Evolutionary conservation across 495 filamentous ascomycete genomes (phyloP).

Genomic region (Penicillium fimorum): DNA sequence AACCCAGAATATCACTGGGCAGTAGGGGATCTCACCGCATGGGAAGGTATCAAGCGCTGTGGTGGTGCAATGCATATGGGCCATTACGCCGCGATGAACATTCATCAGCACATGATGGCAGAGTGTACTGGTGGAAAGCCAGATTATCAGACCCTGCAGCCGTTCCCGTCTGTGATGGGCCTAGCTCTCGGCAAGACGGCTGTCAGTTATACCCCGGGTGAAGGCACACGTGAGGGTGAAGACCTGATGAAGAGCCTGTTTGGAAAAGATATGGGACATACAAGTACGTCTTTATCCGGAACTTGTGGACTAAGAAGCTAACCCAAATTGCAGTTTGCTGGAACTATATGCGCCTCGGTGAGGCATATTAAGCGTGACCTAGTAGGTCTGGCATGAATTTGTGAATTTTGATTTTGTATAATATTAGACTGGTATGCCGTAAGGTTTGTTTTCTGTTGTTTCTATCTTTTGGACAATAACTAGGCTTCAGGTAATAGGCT

Average conservation of each 20-base stretch:
- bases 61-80: constrained; percentile 69
- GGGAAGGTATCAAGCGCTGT: constrained; percentile 70
- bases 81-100: constrained; percentile 56
- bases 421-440: no score
- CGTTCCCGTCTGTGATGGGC: constrained; percentile 62
- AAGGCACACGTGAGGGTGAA: constrained; percentile 53
- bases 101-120: constrained; percentile 56
- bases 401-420: not conserved
- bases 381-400: not conserved
- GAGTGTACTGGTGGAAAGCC: constrained; percentile 35
- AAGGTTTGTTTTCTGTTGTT: no score
- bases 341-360: constrained; percentile 53
- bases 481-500: no score
- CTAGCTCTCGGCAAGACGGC: constrained; percentile 65
- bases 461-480: no score
- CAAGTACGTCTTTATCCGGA: constrained; percentile 30
- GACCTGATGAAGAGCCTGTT: constrained; percentile 61
- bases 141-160: constrained; percentile 42
- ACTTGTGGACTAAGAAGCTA: constrained; percentile 10
- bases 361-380: constrained; percentile 16
- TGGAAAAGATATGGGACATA: constrained; percentile 64
- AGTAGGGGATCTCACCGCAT: constrained; percentile 44
- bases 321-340: constrained; percentile 48
- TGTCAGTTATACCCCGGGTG: constrained; percentile 53
- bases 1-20: constrained; percentile 59